Base-by-base conservation (phyloP, 140 eudicot genomes). In the Senecio squalidus region DNA sequence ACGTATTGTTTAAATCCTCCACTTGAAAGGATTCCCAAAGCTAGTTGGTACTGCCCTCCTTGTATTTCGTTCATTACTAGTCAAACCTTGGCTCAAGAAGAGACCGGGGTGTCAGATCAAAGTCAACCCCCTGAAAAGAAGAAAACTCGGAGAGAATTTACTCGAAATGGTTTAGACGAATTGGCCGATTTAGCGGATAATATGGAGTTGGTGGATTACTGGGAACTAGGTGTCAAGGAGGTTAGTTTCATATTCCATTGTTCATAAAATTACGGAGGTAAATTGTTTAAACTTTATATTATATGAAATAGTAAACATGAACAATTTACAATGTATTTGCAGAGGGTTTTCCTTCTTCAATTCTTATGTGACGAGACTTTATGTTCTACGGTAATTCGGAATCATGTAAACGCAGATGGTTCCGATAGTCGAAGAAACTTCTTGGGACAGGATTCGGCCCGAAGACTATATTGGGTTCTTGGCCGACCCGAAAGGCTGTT, bases 21-120 rank as follows among this genome's bases (percentile, higher is more conserved):
- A n/a, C 99, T 93, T 39, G 46, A 69, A 18, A 82, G 82, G 74
- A 79, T 93, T 63, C 97, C 99, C 0, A 89, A 80, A 66, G 91
- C 95, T 25, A 84, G 88, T 50, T 93, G 99, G 99, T 84, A 93
- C 70, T 93, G 99, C 66, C 97, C 99, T 14, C 80, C 95, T 50
- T 93, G 99, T 67, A 78, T 76, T 67, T 66, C 83, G 18, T 24
- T 58, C 31, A 46, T 64, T 11, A 64, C 66, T 25, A 82, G 80
- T 22, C 75, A 72, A 52, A n/a, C n/a, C n/a, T n/a, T n/a, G n/a
- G 27, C 73, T 24, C 62, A 48, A 56, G 65, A 41, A 49, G 66
- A 62, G 50, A n/a, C n/a, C n/a, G n/a, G n/a, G n/a, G 39, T 52
- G 36, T 59, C 36, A 52, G 72, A 72, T 17, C 47, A 34, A 34